These are phyloP conservation scores for Dactylis glomerata DNA, from an alignment of 176 grass and related monocot genomes.

Conservation along the genomic window DNA sequence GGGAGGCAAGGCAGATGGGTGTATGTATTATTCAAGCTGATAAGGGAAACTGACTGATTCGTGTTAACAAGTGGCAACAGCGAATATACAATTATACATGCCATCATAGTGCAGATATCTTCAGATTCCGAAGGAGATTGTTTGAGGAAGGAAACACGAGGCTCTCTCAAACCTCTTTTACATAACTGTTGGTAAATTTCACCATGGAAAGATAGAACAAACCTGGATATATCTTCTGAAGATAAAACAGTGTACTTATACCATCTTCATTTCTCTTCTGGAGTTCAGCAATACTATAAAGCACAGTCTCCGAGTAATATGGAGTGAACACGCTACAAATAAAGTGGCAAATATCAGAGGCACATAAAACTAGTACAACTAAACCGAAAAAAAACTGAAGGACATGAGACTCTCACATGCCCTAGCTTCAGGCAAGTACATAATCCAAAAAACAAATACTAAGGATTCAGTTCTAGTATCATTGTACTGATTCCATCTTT, in stretches of 20 bases:
- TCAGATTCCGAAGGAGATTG: background rate
- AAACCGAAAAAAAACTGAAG: background rate
- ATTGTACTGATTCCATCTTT: background rate
- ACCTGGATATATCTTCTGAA: conserved; percentile 98
- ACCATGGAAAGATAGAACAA: conserved; percentile 10
- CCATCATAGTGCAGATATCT: background rate
- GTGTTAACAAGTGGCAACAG: background rate
- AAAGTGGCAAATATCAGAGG: conserved; percentile 23
- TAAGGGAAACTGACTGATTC: background rate
- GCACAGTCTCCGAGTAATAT: conserved; percentile 88
- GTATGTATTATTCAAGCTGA: background rate
- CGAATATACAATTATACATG: background rate
- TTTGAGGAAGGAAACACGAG: conserved; percentile 6
- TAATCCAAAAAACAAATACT: background rate
- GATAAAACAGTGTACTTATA: conserved; percentile 89
- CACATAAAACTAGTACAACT: conserved; percentile 22
- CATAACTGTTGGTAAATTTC: conserved; percentile 5
- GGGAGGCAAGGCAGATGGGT: background rate
- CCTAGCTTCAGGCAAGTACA: background rate
- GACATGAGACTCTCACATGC: background rate
- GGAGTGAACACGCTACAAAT: conserved; percentile 90
- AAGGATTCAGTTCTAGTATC: background rate
- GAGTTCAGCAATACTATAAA: conserved; percentile 81
- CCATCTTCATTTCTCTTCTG: conserved; percentile 92
- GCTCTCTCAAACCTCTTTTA: background rate